phyloP scores from a whole-genome alignment of 257 asterid genomes.

The Paulownia fortunei region DNA sequence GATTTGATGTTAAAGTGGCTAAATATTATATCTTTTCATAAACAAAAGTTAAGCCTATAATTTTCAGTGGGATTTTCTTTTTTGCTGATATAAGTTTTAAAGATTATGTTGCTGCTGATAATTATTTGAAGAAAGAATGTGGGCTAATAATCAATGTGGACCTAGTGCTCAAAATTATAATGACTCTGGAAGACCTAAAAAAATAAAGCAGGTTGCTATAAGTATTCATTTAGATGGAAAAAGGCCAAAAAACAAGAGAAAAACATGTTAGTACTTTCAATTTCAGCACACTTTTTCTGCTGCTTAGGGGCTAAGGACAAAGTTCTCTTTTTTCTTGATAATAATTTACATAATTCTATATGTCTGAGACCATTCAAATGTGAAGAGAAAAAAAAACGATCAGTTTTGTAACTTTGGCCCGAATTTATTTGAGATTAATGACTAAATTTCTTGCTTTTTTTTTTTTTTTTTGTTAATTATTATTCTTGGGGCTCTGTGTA shows the following conservation, averaged over 20 bases:
- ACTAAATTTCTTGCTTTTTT: too few species aligned
- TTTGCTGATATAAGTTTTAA: not conserved
- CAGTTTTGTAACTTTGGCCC: not conserved
- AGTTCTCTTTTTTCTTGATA: not conserved
- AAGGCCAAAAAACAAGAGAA: not conserved
- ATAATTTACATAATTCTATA: too few species aligned
- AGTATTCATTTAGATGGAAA: not conserved
- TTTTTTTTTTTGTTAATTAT: too few species aligned
- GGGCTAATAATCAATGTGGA: not conserved
- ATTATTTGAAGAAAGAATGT: not conserved
- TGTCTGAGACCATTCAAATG: too few species aligned
- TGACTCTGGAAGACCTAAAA: not conserved
- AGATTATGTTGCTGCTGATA: not conserved
- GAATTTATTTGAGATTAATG: too few species aligned
- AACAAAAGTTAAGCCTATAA: not conserved
- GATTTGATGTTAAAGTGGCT: conserved; percentile 7
- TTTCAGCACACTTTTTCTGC: not conserved
- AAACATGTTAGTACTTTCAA: not conserved
- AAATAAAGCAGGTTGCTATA: too few species aligned
- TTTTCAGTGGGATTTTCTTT: not conserved
- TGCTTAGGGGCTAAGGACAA: not conserved
- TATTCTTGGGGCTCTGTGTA: not conserved
- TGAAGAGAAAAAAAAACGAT: too few species aligned
- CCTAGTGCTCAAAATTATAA: not conserved
- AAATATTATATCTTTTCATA: not conserved